These are phyloP conservation scores for Leccinum variicolor DNA, from an alignment of 768 basidiomycete species.

Conservation along the genomic window DNA sequence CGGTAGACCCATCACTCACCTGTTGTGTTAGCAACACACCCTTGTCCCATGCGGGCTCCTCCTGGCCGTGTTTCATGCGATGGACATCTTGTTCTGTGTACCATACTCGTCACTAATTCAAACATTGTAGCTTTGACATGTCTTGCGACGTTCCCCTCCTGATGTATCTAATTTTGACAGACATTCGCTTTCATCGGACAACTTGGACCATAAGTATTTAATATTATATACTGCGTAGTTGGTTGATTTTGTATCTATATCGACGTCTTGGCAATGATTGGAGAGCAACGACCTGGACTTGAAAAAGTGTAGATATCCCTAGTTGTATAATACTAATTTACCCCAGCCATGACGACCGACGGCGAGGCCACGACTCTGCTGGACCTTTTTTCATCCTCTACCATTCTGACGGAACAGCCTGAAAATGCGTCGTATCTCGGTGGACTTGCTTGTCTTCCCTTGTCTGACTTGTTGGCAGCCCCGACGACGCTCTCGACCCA, in stretches of 20 bases:
- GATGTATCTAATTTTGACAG: conserved; percentile 2
- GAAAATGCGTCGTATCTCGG: conserved; percentile 52
- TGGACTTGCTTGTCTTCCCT: conserved; percentile 60
- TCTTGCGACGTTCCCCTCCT: background rate
- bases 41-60: background rate
- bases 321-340: background rate
- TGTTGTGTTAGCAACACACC: conserved; percentile 16
- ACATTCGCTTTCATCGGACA: background rate
- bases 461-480: conserved; percentile 67
- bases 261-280: conserved; percentile 3
- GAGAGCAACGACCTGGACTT: background rate
- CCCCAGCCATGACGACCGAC: conserved; percentile 17
- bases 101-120: conserved; percentile 6
- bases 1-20: conserved; percentile 11
- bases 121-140: conserved; percentile 17
- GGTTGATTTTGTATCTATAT: conserved; percentile 17
- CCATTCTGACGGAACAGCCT: conserved; percentile 11
- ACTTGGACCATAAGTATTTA: background rate
- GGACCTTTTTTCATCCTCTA: conserved; percentile 25
- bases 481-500: conserved; percentile 79
- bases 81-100: conserved; percentile 2
- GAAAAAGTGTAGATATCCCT: background rate
- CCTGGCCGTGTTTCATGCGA: background rate
- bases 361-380: conserved; percentile 23
- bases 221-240: background rate